Evolutionary conservation across 306 rosid genomes (phyloP), one percentile per base, ranked within the genome.

Genomic region (Betula pendula): DNA sequence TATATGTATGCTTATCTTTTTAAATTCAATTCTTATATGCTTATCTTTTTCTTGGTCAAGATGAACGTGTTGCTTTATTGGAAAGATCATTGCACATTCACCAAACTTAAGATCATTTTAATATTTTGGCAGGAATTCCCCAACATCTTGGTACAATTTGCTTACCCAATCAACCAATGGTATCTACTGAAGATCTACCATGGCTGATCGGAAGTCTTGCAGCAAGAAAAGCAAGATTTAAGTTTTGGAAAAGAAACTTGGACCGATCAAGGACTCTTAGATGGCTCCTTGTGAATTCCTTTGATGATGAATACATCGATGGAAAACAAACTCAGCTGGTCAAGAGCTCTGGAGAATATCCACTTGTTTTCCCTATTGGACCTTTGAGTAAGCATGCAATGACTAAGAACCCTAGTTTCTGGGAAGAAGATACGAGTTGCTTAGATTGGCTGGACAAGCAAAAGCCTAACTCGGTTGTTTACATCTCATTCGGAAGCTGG

Each of bases 401-500:
- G 13, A 51, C 74, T 25, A 90, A 80, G 43, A 78, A 51, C 35
- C 75, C 89, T 0, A 88, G 89, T 49, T 87, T 95, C 15, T 92
- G 95, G 96, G 92, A 95, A 75, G 89, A 92, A 83, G 96, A 95
- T 67, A 19, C 15, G 42, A 85, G 85, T 51, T 92, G 97, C 80
- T 19, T 95, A 47, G 68, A 75, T 47, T 95, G 98, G 97, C 85
- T 95, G 6, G 85, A 81, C 45, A 84, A 60, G 6, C 89, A 89
- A 40, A 79, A 44, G 1, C 40, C 79, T 0, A 71, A 78, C 33
- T 85, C 96, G 0, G 97, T 92, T 5, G 76, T 89, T 0, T 95
- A 95, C 85, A 56, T 95, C 71, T 92, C 98, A 3, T 95, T 92
- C 16, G 97, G 98, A 6, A 95, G 97, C 67, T 95, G 96, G 97